Base-by-base conservation (phyloP, 2,329 filamentous ascomycete species). In the Ophiostoma novo-ulmi region DNA sequence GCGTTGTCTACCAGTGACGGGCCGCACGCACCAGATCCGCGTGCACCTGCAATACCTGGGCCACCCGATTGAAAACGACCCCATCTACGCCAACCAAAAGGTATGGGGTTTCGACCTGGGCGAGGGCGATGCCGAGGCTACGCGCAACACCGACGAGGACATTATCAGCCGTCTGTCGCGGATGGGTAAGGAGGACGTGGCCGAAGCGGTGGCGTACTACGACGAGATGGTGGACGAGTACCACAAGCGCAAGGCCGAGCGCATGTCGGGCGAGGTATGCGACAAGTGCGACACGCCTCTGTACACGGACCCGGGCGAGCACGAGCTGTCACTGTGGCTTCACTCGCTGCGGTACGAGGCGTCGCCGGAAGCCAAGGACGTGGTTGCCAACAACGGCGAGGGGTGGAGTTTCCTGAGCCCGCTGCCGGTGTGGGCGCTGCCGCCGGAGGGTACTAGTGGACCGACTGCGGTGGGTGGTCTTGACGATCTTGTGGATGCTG, bases 1-100 rank as follows among this genome's bases (percentile, higher is more conserved):
- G 20, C 91, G 95, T 75, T 98, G 95, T 78, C 86, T 97, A 71
- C 95, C 95, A 0, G 87, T 98, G 38, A 99, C 95, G 0, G 95
- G 95, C 0, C 88, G 95, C 68, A 99, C 95, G 14, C 95, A 99
- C 77, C 95, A 99, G 79, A 86, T 99, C 67, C 89, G 95, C 44
- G 95, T 99, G 22, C 95, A 99, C 77, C 85, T 99, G 20, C 95
- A 99, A 78, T 97, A 92, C 79, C 83, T 99, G 3, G 95, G 95
- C 1, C 91, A 98, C 77, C 95, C 95, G 1, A 98, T 99, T 75
- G 89, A 93, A 74, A 99, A 99, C 79, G 95, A 99, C 77, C 95
- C 95, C 8, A 98, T 99, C 75, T 99, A 99, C 79, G 93, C 92
- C 76, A 99, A 99, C 78, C 89, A 92, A 77, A 89, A 89, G 71